These are phyloP conservation scores for Amanita fuliginea DNA, from an alignment of 768 basidiomycete genomes.

Conservation along the genomic window DNA sequence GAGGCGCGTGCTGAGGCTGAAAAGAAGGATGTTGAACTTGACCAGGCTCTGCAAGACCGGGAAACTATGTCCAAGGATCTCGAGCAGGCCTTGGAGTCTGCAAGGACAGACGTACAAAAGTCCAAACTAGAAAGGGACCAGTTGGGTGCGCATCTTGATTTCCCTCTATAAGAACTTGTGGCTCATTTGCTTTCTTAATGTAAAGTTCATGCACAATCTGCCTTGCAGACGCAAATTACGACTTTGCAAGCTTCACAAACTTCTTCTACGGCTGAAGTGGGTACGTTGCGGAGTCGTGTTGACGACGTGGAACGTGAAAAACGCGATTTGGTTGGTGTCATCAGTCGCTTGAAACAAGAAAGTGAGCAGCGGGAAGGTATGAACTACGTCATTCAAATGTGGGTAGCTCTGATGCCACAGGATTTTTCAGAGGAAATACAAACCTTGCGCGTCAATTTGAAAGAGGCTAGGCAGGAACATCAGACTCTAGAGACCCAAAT, in stretches of 20 bases:
- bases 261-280: constrained; percentile 51
- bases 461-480: constrained; percentile 67
- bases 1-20: constrained; percentile 56
- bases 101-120: constrained; percentile 44
- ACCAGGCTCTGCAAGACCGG: constrained; percentile 73
- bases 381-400: constrained; percentile 10
- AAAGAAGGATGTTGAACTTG: constrained; percentile 72
- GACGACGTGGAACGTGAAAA: constrained; percentile 85
- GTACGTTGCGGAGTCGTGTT: constrained; percentile 44
- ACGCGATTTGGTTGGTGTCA: constrained; percentile 73
- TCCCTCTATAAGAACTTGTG: background rate
- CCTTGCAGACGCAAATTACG: constrained; percentile 44
- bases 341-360: constrained; percentile 77
- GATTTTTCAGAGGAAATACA: constrained; percentile 55
- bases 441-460: constrained; percentile 54
- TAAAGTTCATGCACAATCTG: constrained; percentile 33
- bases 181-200: constrained; percentile 11
- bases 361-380: constrained; percentile 63
- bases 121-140: constrained; percentile 55
- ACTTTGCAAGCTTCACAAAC: constrained; percentile 47
- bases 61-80: constrained; percentile 51
- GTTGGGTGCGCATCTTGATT: constrained; percentile 36
- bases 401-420: constrained; percentile 5
- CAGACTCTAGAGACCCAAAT: constrained; percentile 55
- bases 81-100: constrained; percentile 37